Evolutionary conservation across 1,284 basidiomycete genomes (phyloP), one percentile per base, ranked within the genome.

Genomic region (Naganishia liquefaciens): DNA sequence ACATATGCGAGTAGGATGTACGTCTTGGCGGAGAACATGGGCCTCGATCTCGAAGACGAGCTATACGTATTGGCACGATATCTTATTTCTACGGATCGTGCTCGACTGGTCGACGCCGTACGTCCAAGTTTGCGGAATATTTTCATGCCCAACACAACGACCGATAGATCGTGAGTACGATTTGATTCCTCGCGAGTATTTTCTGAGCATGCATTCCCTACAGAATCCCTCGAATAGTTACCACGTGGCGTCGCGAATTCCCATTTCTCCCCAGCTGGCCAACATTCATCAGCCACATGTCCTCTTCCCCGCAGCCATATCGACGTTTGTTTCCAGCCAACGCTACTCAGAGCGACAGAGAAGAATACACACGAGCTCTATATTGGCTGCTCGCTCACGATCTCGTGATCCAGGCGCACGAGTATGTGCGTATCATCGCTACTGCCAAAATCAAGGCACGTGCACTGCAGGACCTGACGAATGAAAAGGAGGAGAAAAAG

Each of bases 371-470:
- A 63, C 86, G 90, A 46, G 88, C 93, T 42, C 85, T 98, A n/a
- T 79, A 89, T 50, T 99, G 94, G 93, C 85, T 98, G 80, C 83
- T 99, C 43, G 88, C 90, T 69, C 86, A 87, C 55, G 90, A 91
- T 70, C 83, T 98, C 65, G 81, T 97, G 25, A 84, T 90, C 63
- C 90, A 91, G 39, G 82, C 94, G 50, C 93, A 94, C 75, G 85
- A 93, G 9, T 86, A 89, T 46, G 86, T 95, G 58, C 87, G 94
- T 43, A 83, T 98, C 40, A 83, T 94, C 23, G 92, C 89, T 0
- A 87, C 89, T 0, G 82, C 84, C 2, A 84, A 85, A 47, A 80
- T 97, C 65, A 97, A 97, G 77, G 78, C 84, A 49, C 82, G 71
- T 17, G 78, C 78, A 0, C 75, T 76, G 17, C 69, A 69, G 47